Evolutionary conservation across 176 grass and related monocot genomes (phyloP).

Genomic region (Dactylis glomerata): DNA sequence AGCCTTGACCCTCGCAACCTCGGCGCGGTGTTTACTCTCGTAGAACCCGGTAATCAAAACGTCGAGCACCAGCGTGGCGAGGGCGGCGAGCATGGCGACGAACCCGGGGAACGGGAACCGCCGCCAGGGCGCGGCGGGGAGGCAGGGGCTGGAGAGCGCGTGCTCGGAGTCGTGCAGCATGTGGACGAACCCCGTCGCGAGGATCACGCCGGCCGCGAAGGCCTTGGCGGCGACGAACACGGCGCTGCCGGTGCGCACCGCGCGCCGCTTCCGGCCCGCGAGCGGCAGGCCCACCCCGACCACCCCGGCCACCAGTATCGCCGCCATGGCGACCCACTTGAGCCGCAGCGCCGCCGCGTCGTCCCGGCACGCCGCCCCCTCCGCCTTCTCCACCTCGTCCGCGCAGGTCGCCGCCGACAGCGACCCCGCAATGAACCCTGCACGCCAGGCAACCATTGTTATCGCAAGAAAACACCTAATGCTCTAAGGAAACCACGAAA

Average conservation of each 20-base stretch:
- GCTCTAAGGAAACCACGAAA: not conserved
- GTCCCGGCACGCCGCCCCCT: constrained; percentile 37
- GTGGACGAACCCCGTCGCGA: constrained; percentile 88
- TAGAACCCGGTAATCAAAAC: constrained; percentile 66
- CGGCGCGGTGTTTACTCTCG: constrained; percentile 54
- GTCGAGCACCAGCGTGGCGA: constrained; percentile 75
- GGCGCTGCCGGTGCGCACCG: constrained; percentile 47
- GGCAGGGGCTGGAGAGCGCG: constrained; percentile 57
- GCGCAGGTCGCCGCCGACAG: constrained; percentile 58
- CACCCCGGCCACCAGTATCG: constrained; percentile 52
- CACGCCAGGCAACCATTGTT: not conserved
- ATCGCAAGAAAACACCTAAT: not conserved
- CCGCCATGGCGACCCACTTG: constrained; percentile 54
- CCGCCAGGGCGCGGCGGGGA: constrained; percentile 42
- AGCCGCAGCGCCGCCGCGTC: constrained; percentile 48
- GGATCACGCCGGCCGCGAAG: constrained; percentile 74
- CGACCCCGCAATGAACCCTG: constrained; percentile 48
- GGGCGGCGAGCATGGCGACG: constrained; percentile 73
- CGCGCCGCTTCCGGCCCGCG: constrained; percentile 44
- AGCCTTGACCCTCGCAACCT: constrained; percentile 47
- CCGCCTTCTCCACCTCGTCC: constrained; percentile 32
- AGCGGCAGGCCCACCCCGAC: constrained; percentile 63
- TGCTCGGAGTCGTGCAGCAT: constrained; percentile 61
- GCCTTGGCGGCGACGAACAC: constrained; percentile 57
- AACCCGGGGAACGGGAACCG: constrained; percentile 77